A percentile compares a stretch with the other conserved stretches of the same genome.
Conservation (phyloP, 441 rosid species). For the Macaranga tanarius region DNA sequence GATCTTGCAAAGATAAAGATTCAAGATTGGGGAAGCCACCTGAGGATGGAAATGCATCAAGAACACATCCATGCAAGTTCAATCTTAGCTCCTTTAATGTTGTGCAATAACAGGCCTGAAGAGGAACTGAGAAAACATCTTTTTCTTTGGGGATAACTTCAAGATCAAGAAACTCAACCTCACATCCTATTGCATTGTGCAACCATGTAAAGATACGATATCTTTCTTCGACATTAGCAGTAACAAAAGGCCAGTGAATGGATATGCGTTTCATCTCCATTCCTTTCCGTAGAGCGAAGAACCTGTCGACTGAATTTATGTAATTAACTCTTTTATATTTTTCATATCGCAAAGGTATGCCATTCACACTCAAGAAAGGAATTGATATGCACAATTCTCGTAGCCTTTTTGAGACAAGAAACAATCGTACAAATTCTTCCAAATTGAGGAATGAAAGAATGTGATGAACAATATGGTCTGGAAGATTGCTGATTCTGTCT, state of each 20-base stretch:
- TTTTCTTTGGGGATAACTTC: background rate
- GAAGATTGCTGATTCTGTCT: slow-evolving; percentile 3
- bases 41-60: background rate
- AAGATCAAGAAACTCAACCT: slow-evolving; percentile 3
- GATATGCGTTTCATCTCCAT: background rate
- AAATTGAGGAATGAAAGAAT: background rate
- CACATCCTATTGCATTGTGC: background rate
- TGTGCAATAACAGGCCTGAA: background rate
- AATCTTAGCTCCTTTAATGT: no score
- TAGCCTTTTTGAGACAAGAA: background rate
- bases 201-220: background rate
- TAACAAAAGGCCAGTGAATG: background rate
- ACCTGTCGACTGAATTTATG: background rate
- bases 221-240: background rate
- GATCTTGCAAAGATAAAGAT: background rate
- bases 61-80: no score
- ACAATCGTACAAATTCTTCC: background rate
- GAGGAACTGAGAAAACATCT: background rate
- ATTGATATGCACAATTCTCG: background rate
- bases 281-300: background rate
- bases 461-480: background rate
- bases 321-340: background rate
- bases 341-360: background rate
- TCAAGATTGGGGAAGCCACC: background rate
- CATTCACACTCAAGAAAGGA: background rate